These are phyloP conservation scores for Aspergillus nidulans DNA, from an alignment of 495 filamentous ascomycete species.

Conservation along the genomic window DNA sequence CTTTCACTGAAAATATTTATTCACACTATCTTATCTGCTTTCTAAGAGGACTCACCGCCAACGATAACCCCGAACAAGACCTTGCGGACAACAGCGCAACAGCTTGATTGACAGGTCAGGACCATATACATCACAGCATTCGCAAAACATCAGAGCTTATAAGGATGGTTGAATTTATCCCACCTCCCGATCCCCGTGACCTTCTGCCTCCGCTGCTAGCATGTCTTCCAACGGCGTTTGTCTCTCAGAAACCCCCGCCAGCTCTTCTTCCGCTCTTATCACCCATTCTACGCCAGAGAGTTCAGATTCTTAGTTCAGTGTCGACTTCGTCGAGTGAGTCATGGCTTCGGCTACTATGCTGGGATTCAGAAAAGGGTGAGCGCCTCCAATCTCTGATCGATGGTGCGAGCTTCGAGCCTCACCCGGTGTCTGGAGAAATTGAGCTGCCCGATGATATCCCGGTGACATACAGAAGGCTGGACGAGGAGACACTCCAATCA, in stretches of 20 bases:
- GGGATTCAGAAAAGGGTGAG: slow-evolving; percentile 64
- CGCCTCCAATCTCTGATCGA: slow-evolving; percentile 62
- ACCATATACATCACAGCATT: no score
- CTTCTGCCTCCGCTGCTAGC: slow-evolving; percentile 76
- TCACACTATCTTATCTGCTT: neutral
- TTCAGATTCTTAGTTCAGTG: slow-evolving; percentile 64
- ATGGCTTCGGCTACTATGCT: slow-evolving; percentile 89
- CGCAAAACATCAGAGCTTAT: neutral
- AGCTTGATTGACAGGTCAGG: no score
- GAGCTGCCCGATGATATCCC: slow-evolving; percentile 65
- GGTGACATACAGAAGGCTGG: slow-evolving; percentile 65
- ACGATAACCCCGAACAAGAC: neutral
- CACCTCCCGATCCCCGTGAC: slow-evolving; percentile 57
- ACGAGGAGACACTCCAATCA: slow-evolving; percentile 81
- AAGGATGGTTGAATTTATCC: slow-evolving; percentile 53
- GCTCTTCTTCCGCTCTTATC: slow-evolving; percentile 78
- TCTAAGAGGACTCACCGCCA: neutral
- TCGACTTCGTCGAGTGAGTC: slow-evolving; percentile 59
- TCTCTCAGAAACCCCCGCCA: slow-evolving; percentile 70
- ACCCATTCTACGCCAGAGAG: slow-evolving; percentile 84
- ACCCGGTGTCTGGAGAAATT: slow-evolving; percentile 89
- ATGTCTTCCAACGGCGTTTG: slow-evolving; percentile 77
- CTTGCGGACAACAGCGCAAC: neutral
- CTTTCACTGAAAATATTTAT: neutral
- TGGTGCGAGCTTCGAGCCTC: slow-evolving; percentile 70